Conservation (phyloP, 2,329 filamentous ascomycete genomes). For the Cladosporium austrohemisphaericum region DNA sequence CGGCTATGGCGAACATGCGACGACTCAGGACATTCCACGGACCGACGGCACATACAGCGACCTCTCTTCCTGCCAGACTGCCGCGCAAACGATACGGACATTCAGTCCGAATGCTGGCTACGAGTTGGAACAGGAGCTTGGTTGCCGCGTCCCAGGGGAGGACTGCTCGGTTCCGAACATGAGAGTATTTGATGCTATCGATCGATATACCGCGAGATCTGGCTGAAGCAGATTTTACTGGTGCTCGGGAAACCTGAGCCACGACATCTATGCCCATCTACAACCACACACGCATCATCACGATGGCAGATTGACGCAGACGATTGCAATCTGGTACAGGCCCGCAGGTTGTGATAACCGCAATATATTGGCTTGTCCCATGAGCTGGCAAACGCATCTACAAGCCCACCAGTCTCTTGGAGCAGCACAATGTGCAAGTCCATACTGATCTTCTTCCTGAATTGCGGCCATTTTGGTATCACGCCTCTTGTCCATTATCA, state of each 20-base stretch:
- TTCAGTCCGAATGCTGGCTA: slow-evolving; percentile 39
- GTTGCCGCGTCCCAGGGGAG: slow-evolving; percentile 34
- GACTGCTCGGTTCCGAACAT: slow-evolving; percentile 45
- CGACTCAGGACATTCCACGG: not conserved
- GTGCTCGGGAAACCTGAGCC: not conserved
- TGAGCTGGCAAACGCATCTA: no score
- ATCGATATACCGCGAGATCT: slow-evolving; percentile 34
- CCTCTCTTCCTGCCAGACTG: slow-evolving; percentile 36
- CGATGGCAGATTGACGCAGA: no score
- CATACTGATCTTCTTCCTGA: not conserved
- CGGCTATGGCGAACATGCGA: no score
- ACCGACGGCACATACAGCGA: not conserved
- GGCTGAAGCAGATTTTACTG: not conserved
- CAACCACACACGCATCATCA: not conserved
- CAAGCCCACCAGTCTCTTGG: no score
- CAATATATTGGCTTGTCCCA: no score
- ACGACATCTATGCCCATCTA: not conserved
- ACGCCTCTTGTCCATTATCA: no score
- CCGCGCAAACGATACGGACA: slow-evolving; percentile 44
- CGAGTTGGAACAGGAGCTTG: slow-evolving; percentile 39
- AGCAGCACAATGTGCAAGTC: no score
- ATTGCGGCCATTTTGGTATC: not conserved
- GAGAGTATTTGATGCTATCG: slow-evolving; percentile 43
- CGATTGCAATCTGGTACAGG: no score
- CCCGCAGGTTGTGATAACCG: no score